Conservation (phyloP, 139 green algal genomes). For the Chara braunii region DNA sequence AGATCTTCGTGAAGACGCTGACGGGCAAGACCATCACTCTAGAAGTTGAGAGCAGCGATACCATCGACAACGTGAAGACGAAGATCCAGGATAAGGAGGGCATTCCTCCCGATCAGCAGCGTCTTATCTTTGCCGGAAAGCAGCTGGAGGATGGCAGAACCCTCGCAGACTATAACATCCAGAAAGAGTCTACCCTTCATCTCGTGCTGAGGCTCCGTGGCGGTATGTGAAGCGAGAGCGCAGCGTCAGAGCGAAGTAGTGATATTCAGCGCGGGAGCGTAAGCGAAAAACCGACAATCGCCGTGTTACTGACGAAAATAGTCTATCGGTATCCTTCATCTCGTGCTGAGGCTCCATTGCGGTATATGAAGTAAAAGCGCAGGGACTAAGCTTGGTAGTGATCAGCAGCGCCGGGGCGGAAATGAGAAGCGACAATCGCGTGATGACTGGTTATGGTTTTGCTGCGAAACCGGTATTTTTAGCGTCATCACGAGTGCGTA, state of each 20-base stretch:
- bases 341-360: slow-evolving; percentile 39
- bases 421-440: no score
- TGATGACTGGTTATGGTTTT: no score
- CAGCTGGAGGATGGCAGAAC: slow-evolving; percentile 89
- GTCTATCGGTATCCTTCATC: slow-evolving; percentile 39
- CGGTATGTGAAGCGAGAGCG: no score
- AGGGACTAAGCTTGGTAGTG: no score
- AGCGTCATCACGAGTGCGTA: no score
- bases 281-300: no score
- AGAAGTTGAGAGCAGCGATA: slow-evolving; percentile 44
- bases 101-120: slow-evolving; percentile 87
- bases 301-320: no score
- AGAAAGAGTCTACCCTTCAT: slow-evolving; percentile 57
- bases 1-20: slow-evolving; percentile 51
- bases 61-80: slow-evolving; percentile 48
- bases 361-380: no score
- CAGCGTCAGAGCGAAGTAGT: no score
- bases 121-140: slow-evolving; percentile 91
- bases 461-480: no score
- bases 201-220: slow-evolving; percentile 41
- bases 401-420: no score
- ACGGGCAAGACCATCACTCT: slow-evolving; percentile 44
- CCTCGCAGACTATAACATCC: slow-evolving; percentile 93
- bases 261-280: no score
- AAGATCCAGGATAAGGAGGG: slow-evolving; percentile 49